A percentile compares a stretch with the other conserved stretches of the same genome.
Evolutionary conservation across 169 alveolate species (phyloP).

Genomic region (Eimeria sp.): DNA sequence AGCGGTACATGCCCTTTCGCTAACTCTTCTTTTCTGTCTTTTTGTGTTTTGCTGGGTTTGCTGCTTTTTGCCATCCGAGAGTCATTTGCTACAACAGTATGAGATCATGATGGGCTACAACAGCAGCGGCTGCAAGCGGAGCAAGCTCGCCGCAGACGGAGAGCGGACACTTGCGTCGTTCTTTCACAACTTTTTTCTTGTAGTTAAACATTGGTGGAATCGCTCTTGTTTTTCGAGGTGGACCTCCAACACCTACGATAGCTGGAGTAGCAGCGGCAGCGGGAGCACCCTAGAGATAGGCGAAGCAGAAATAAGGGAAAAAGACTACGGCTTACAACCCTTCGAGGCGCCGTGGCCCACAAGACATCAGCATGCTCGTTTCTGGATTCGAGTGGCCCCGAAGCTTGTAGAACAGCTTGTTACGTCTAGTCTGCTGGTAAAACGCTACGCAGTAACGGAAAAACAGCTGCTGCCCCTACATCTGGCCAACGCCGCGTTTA

Average conservation of each 20-base stretch:
- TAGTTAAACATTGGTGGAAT: not conserved
- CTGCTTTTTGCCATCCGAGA: conserved; percentile 23
- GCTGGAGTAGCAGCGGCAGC: conserved; percentile 56
- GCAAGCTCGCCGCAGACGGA: conserved; percentile 4
- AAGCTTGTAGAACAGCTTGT: conserved; percentile 42
- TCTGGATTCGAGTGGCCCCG: conserved; percentile 70
- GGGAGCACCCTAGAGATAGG: conserved; percentile 16
- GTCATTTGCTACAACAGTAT: conserved; percentile 8
- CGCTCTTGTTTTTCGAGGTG: not conserved
- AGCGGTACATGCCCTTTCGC: conserved; percentile 8
- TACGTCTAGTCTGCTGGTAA: conserved; percentile 15
- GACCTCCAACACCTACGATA: not conserved
- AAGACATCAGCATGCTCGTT: conserved; percentile 41
- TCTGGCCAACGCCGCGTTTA: conserved; percentile 42
- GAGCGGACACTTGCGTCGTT: not conserved
- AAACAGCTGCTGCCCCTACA: conserved; percentile 51
- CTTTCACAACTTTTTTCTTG: not conserved
- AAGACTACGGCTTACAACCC: conserved; percentile 12
- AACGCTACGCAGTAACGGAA: conserved; percentile 26
- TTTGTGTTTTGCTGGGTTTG: not conserved
- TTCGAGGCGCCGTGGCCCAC: conserved; percentile 71
- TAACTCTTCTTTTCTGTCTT: not conserved
- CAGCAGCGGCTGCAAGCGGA: not conserved
- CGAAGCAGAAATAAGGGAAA: conserved; percentile 38
- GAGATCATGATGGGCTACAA: conserved; percentile 30